Evolutionary conservation across 495 filamentous ascomycete genomes (phyloP).

Genomic region (Daldinia bambusicola): DNA sequence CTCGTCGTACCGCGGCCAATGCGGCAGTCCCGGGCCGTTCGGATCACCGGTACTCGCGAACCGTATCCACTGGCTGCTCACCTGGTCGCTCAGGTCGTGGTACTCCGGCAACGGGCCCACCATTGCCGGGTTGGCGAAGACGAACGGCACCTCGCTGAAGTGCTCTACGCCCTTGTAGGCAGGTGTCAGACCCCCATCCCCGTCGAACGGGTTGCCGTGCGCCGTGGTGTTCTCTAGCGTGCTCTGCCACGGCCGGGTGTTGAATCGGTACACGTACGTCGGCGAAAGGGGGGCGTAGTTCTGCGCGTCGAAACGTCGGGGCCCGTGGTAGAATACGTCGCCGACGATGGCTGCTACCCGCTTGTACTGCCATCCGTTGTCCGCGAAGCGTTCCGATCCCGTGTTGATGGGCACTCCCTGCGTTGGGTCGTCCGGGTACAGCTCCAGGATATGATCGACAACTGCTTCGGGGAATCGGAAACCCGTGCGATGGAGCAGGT

Average conservation of each 20-base stretch:
- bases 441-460: constrained; percentile 51
- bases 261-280: constrained; percentile 50
- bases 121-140: constrained; percentile 49
- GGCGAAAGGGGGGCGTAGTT: constrained; percentile 39
- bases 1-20: constrained; percentile 48
- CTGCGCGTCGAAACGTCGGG: constrained; percentile 45
- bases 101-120: constrained; percentile 49
- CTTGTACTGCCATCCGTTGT: constrained; percentile 49
- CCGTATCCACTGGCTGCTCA: constrained; percentile 49
- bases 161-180: constrained; percentile 51
- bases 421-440: constrained; percentile 51
- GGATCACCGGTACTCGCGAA: constrained; percentile 49
- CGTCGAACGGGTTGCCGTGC: constrained; percentile 3
- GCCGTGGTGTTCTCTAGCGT: constrained; percentile 19
- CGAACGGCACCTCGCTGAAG: constrained; percentile 51
- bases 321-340: constrained; percentile 52
- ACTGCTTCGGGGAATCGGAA: constrained; percentile 44
- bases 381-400: constrained; percentile 44
- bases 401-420: constrained; percentile 49
- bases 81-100: constrained; percentile 37
- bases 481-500: constrained; percentile 42
- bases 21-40: constrained; percentile 41
- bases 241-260: constrained; percentile 47
- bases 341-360: constrained; percentile 50
- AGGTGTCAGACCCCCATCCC: constrained; percentile 38